These are phyloP conservation scores for Basidiobolus meristosporus DNA, from an alignment of 371 early-diverging fungal species.

Conservation along the genomic window DNA sequence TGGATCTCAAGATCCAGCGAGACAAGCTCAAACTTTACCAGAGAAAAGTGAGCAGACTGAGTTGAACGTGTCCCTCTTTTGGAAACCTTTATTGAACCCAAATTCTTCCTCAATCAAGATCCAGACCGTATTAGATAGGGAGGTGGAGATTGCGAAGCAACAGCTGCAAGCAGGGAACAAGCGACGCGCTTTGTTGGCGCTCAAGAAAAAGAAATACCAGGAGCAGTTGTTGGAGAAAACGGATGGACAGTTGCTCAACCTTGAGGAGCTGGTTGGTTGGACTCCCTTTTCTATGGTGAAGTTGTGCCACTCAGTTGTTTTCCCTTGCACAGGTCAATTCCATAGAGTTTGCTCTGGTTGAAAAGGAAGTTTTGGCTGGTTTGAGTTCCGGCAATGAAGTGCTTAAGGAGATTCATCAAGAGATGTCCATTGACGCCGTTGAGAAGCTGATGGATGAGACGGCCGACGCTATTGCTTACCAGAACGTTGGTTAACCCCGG, in stretches of 20 bases:
- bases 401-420: conserved; percentile 71
- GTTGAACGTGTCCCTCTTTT: too few species aligned
- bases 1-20: conserved; percentile 85
- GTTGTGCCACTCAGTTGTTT: too few species aligned
- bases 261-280: conserved; percentile 67
- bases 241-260: conserved; percentile 62
- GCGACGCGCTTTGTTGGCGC: conserved; percentile 64
- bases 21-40: conserved; percentile 85
- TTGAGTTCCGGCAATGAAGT: conserved; percentile 69
- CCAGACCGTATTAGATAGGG: conserved; percentile 15
- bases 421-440: conserved; percentile 82
- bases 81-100: neutral
- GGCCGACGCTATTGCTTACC: conserved; percentile 87
- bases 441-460: conserved; percentile 89
- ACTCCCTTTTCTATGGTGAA: neutral
- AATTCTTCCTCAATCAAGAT: conserved; percentile 2
- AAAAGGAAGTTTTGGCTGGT: conserved; percentile 72
- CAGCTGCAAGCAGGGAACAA: conserved; percentile 53
- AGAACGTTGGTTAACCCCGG: conserved; percentile 27
- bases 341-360: conserved; percentile 82
- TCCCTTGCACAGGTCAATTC: conserved; percentile 31
- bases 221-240: conserved; percentile 66
- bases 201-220: conserved; percentile 90
- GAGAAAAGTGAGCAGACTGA: conserved; percentile 34
- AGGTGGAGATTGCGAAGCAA: conserved; percentile 35